A percentile compares a stretch with the other conserved stretches of the same genome.
phyloP scores from a whole-genome alignment of 805 yeast species.

The Myxozyma kluyveri region DNA sequence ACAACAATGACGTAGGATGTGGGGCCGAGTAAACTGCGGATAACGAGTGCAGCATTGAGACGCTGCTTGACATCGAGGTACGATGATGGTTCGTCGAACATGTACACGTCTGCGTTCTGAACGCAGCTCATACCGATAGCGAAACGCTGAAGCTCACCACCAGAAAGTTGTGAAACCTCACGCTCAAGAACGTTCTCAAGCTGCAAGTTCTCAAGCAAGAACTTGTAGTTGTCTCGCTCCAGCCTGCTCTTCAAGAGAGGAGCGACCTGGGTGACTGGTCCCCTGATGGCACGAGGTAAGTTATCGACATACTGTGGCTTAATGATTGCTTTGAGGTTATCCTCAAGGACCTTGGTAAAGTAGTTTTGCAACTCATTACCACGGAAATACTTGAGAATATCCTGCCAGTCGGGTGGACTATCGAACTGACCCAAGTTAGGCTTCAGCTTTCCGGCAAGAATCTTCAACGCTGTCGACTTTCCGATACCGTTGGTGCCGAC shows the following conservation, averaged over 20 bases:
- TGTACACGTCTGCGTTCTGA: constrained; percentile 90
- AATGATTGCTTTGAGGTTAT: constrained; percentile 90
- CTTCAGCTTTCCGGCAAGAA: constrained; percentile 94
- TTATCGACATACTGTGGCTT: constrained; percentile 99
- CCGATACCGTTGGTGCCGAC: constrained; percentile 99
- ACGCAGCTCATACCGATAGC: constrained; percentile 97
- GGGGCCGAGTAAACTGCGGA: constrained; percentile 76
- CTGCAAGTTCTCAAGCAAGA: constrained; percentile 68
- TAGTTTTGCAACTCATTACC: constrained; percentile 97
- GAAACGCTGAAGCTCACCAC: constrained; percentile 98
- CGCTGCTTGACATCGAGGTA: constrained; percentile 98
- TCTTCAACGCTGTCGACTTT: constrained; percentile 93
- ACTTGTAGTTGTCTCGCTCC: constrained; percentile 67
- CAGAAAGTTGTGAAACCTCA: constrained; percentile 86
- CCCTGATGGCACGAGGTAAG: constrained; percentile 92
- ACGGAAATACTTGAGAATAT: constrained; percentile 83
- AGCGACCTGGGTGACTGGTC: constrained; percentile 83
- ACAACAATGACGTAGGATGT: constrained; percentile 85
- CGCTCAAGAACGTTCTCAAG: constrained; percentile 73
- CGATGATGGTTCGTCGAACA: constrained; percentile 99
- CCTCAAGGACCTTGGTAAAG: constrained; percentile 90
- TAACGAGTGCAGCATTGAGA: constrained; percentile 92
- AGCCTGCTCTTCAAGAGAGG: constrained; percentile 72
- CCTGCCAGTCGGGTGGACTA: constrained; percentile 97
- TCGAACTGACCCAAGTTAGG: constrained; percentile 94